Evolutionary conservation across 2,329 filamentous ascomycete species (phyloP).

Genomic region (Ascochyta viciae-villosae): DNA sequence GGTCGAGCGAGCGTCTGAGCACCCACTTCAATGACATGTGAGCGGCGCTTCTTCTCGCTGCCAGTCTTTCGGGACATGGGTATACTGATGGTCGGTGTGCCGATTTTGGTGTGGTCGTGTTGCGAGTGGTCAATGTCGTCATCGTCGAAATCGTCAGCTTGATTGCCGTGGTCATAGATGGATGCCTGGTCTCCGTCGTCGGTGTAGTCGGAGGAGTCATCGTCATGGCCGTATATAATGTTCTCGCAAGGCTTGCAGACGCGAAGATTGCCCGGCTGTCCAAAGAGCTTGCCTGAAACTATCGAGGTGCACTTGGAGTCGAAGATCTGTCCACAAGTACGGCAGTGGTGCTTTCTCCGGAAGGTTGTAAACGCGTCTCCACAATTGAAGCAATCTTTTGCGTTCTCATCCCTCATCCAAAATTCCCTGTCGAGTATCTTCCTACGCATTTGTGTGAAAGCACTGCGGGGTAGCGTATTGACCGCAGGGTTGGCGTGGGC

Average conservation of each 20-base stretch:
- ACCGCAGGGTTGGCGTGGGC: conserved; percentile 28
- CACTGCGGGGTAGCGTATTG: conserved; percentile 50
- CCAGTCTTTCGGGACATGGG: conserved; percentile 70
- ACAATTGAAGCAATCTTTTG: conserved; percentile 95
- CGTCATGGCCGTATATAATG: conserved; percentile 88
- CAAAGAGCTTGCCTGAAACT: conserved; percentile 87
- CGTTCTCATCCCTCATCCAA: conserved; percentile 99
- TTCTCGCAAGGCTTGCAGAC: conserved; percentile 93
- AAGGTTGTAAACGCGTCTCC: conserved; percentile 91
- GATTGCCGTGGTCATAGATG: conserved; percentile 54
- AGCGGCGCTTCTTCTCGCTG: conserved; percentile 82
- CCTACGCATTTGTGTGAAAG: conserved; percentile 71
- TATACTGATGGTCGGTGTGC: conserved; percentile 69
- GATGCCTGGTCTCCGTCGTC: conserved; percentile 74
- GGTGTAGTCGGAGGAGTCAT: conserved; percentile 91
- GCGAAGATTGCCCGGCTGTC: conserved; percentile 80
- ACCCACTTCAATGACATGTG: conserved; percentile 89
- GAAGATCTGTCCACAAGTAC: conserved; percentile 96
- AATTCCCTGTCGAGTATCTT: conserved; percentile 94
- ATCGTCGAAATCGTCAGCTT: conserved; percentile 27
- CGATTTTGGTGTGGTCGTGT: conserved; percentile 52
- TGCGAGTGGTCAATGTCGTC: conserved; percentile 38
- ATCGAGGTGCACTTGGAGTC: conserved; percentile 94
- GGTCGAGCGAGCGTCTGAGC: conserved; percentile 77
- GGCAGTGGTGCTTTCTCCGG: conserved; percentile 93